These are phyloP conservation scores for Lactarius sp. DNA, from an alignment of 768 basidiomycete species.

Conservation along the genomic window DNA sequence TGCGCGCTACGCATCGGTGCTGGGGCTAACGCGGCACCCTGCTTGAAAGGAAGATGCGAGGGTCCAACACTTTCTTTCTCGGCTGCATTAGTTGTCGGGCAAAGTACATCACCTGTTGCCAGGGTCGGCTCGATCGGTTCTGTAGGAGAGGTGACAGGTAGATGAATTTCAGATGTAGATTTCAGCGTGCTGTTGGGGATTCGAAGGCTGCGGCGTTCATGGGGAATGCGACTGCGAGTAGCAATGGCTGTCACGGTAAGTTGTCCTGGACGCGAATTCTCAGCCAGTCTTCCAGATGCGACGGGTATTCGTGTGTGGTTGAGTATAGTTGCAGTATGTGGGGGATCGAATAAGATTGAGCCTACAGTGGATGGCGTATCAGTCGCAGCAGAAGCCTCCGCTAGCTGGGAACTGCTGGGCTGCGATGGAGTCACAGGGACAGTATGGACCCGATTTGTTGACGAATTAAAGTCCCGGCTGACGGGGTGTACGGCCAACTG, in stretches of 20 bases:
- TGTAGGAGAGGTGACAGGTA: background rate
- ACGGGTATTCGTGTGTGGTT: conserved; percentile 23
- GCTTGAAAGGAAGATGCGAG: background rate
- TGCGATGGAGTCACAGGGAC: conserved; percentile 10
- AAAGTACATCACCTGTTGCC: background rate
- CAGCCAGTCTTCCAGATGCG: background rate
- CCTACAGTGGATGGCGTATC: conserved; percentile 20
- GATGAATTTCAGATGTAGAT: background rate
- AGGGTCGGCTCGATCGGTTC: background rate
- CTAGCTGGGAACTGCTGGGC: background rate
- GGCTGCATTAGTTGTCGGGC: background rate
- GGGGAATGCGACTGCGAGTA: conserved; percentile 20
- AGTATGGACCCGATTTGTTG: background rate
- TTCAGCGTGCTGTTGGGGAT: background rate
- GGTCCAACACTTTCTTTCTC: background rate
- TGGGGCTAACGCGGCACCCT: background rate
- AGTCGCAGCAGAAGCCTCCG: background rate
- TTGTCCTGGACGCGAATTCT: conserved; percentile 3
- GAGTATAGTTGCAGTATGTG: conserved; percentile 19
- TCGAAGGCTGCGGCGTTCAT: conserved; percentile 21
- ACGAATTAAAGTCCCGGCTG: conserved; percentile 30
- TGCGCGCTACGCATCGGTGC: conserved; percentile 8
- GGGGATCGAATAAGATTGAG: conserved; percentile 22
- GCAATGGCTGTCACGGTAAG: conserved; percentile 1
- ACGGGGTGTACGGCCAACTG: conserved; percentile 35